phyloP scores from a whole-genome alignment of 495 filamentous ascomycete genomes.

The Penicillium steckii region DNA sequence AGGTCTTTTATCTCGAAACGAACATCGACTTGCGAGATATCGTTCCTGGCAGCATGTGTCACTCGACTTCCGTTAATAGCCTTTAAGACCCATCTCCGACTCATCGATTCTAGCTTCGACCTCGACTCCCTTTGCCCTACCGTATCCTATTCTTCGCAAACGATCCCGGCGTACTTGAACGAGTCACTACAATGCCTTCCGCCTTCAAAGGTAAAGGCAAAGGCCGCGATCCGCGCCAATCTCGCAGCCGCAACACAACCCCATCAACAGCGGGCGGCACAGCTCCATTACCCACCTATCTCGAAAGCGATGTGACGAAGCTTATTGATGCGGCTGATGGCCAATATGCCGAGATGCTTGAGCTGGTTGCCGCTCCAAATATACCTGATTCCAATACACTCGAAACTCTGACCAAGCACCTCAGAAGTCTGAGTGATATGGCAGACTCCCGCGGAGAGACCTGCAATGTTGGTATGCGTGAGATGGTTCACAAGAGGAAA shows the following conservation, averaged over 20 bases:
- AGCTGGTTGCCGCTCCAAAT: slow-evolving; percentile 59
- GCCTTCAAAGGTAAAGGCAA: slow-evolving; percentile 73
- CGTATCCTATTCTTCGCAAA: background rate
- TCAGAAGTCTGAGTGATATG: slow-evolving; percentile 63
- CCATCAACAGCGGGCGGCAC: slow-evolving; percentile 59
- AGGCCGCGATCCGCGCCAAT: slow-evolving; percentile 65
- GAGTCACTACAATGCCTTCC: slow-evolving; percentile 39
- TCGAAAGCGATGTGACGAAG: slow-evolving; percentile 65
- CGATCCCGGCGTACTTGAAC: background rate
- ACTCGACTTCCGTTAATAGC: slow-evolving; percentile 1
- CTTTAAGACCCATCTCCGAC: slow-evolving; percentile 4
- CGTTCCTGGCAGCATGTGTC: slow-evolving; percentile 12
- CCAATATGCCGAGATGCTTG: slow-evolving; percentile 72
- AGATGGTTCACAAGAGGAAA: slow-evolving; percentile 63
- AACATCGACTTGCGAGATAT: background rate
- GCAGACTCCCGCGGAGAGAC: slow-evolving; percentile 60
- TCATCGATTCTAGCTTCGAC: background rate
- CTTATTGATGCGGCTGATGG: slow-evolving; percentile 55
- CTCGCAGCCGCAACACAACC: slow-evolving; percentile 83
- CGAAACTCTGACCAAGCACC: slow-evolving; percentile 63
- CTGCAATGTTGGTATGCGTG: slow-evolving; percentile 72
- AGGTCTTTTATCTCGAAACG: background rate
- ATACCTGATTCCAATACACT: slow-evolving; percentile 77
- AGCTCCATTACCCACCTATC: slow-evolving; percentile 52
- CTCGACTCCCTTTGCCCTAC: no score